These are phyloP conservation scores for Ganoderma sinense DNA, from an alignment of 1,284 basidiomycete genomes.

Conservation along the genomic window DNA sequence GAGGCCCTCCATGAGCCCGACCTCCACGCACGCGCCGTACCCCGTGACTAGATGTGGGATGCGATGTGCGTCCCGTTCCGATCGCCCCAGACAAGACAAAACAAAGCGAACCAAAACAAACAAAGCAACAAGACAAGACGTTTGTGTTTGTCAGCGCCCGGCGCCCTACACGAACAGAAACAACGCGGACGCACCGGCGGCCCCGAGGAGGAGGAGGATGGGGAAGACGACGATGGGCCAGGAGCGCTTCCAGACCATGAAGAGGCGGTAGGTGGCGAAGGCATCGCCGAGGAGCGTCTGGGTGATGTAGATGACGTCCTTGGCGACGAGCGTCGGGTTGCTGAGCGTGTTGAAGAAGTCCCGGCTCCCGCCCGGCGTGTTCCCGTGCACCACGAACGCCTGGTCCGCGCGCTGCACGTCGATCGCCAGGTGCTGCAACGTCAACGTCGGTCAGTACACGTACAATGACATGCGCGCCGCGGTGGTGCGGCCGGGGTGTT, in stretches of 20 bases:
- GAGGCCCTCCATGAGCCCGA: constrained; percentile 18
- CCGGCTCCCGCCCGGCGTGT: constrained; percentile 14
- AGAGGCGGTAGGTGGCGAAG: constrained; percentile 29
- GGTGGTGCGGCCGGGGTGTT: too few relatives aligned
- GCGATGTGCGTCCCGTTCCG: too few relatives aligned
- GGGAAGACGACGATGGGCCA: constrained; percentile 25
- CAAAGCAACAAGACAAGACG: too few relatives aligned
- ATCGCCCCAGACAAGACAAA: too few relatives aligned
- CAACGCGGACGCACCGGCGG: constrained; percentile 17
- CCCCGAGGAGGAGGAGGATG: constrained; percentile 18
- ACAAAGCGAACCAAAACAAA: too few relatives aligned
- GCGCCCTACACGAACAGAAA: too few relatives aligned
- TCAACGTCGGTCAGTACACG: too few relatives aligned
- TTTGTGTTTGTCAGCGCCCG: too few relatives aligned
- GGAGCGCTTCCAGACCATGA: constrained; percentile 25
- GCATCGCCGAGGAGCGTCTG: constrained; percentile 29
- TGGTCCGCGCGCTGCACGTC: constrained; percentile 24
- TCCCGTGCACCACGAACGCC: constrained; percentile 24
- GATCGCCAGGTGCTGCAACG: constrained; percentile 23
- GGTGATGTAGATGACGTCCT: constrained; percentile 31
- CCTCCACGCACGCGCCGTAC: constrained; percentile 30
- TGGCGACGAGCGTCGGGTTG: constrained; percentile 28
- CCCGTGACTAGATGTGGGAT: too few relatives aligned
- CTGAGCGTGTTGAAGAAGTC: constrained; percentile 22
- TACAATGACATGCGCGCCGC: too few relatives aligned